phyloP scores from a whole-genome alignment of 805 yeast species.

The Debaryomyces prosopidis region DNA sequence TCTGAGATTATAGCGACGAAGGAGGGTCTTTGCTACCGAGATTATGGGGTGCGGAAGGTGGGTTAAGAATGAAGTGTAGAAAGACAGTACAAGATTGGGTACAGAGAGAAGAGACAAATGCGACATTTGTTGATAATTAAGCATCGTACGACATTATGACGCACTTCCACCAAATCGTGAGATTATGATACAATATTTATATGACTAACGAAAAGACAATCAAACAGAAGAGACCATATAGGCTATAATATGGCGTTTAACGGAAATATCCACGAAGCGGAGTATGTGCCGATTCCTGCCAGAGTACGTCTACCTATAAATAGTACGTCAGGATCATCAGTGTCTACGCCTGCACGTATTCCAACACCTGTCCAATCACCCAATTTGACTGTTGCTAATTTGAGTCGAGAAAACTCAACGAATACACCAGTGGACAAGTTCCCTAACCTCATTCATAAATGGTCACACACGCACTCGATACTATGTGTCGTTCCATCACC shows the following conservation, averaged over 20 bases:
- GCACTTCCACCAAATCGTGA: not conserved
- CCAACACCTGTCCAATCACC: conserved; percentile 28
- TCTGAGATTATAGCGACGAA: no score
- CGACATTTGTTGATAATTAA: not conserved
- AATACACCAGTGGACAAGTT: conserved; percentile 2
- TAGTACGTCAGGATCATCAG: conserved; percentile 20
- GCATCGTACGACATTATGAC: not conserved
- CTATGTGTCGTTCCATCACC: conserved; percentile 71
- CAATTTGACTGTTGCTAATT: conserved; percentile 12
- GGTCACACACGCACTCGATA: conserved; percentile 75
- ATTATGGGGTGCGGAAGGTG: no score
- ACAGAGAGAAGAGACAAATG: no score
- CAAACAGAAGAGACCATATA: no score
- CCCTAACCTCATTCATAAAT: conserved; percentile 58
- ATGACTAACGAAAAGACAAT: no score
- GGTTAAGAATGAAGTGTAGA: no score
- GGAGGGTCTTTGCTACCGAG: no score
- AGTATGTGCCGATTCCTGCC: conserved; percentile 25
- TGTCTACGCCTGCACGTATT: conserved; percentile 4
- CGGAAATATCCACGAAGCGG: conserved; percentile 34
- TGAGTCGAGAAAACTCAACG: conserved; percentile 2
- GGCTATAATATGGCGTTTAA: not conserved
- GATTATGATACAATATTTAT: no score
- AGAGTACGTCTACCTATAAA: conserved; percentile 29
- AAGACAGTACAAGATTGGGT: no score